Percentiles rank a stretch among this genome's conserved stretches.
Conservation (phyloP, 1,139 yeast genomes). For the Candida pseudoviswanathii region DNA sequence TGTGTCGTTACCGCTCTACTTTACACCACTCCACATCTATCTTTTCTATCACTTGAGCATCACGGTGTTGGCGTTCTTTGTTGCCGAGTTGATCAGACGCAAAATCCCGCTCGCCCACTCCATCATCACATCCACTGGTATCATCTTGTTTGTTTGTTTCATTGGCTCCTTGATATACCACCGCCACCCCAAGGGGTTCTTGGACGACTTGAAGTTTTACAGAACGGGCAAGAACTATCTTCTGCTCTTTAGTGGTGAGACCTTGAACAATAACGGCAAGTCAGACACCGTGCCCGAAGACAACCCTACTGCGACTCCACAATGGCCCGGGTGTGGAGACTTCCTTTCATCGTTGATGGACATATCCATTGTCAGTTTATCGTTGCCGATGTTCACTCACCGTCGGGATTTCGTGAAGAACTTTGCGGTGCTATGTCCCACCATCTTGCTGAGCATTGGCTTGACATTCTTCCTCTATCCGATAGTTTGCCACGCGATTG, state of each 20-base stretch:
- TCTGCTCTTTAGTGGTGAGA: slow-evolving; percentile 50
- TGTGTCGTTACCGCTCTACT: slow-evolving; percentile 59
- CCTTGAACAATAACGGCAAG: slow-evolving; percentile 32
- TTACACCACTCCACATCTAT: slow-evolving; percentile 48
- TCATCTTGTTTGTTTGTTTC: slow-evolving; percentile 62
- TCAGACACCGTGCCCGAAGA: slow-evolving; percentile 14
- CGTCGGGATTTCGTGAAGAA: slow-evolving; percentile 63
- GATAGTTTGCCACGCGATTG: slow-evolving; percentile 62
- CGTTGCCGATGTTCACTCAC: slow-evolving; percentile 78
- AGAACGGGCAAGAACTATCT: slow-evolving; percentile 72
- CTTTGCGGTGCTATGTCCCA: slow-evolving; percentile 59
- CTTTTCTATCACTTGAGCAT: slow-evolving; percentile 65
- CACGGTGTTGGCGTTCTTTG: slow-evolving; percentile 56
- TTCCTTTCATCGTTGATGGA: slow-evolving; percentile 71
- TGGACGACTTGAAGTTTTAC: slow-evolving; percentile 54
- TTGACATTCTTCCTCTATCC: slow-evolving; percentile 72
- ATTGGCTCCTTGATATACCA: slow-evolving; percentile 57
- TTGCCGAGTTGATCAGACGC: slow-evolving; percentile 52
- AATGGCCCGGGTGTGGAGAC: slow-evolving; percentile 84
- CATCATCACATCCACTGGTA: slow-evolving; percentile 63
- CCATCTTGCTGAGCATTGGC: slow-evolving; percentile 57
- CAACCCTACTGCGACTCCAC: slow-evolving; percentile 39
- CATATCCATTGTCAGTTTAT: slow-evolving; percentile 71
- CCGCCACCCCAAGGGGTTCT: slow-evolving; percentile 46
- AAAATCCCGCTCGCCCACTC: slow-evolving; percentile 67